Percentiles rank a stretch among this genome's conserved stretches.
Conservation (phyloP, 2,329 filamentous ascomycete species). For the Aspergillus alliaceus region DNA sequence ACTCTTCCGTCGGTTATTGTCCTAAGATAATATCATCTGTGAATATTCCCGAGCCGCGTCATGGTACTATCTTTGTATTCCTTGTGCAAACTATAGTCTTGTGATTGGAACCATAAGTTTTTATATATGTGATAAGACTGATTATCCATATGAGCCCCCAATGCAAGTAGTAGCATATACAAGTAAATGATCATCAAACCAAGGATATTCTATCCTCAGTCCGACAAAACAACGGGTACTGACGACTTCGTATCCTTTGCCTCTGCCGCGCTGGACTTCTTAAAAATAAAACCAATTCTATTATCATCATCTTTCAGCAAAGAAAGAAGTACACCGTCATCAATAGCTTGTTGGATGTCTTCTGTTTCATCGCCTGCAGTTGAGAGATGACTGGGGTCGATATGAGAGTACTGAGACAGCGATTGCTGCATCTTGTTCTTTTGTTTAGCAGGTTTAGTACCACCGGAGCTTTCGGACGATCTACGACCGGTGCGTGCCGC, state of each 20-base stretch:
- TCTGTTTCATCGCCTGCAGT: constrained; percentile 13
- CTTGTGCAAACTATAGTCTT: too few relatives aligned
- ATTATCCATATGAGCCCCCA: neutral
- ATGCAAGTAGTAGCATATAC: neutral
- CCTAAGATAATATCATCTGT: neutral
- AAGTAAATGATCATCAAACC: neutral
- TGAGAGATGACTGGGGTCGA: constrained; percentile 37
- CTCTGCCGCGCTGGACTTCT: constrained; percentile 32
- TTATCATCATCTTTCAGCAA: constrained; percentile 41
- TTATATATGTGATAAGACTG: neutral
- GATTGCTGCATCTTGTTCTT: constrained; percentile 43
- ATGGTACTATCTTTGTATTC: too few relatives aligned
- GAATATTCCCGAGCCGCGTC: neutral
- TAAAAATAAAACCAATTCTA: constrained; percentile 41
- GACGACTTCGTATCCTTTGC: constrained; percentile 5
- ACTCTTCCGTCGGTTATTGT: neutral
- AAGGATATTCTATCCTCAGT: neutral
- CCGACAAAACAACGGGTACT: neutral
- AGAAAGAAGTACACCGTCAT: constrained; percentile 34
- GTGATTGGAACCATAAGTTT: too few relatives aligned
- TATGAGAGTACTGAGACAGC: constrained; percentile 45
- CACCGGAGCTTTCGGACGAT: neutral
- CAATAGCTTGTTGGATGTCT: constrained; percentile 26
- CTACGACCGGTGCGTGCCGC: neutral
- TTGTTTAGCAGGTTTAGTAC: constrained; percentile 16